Conservation (phyloP, 768 basidiomycete species). For the Leccinum disarticulatum region DNA sequence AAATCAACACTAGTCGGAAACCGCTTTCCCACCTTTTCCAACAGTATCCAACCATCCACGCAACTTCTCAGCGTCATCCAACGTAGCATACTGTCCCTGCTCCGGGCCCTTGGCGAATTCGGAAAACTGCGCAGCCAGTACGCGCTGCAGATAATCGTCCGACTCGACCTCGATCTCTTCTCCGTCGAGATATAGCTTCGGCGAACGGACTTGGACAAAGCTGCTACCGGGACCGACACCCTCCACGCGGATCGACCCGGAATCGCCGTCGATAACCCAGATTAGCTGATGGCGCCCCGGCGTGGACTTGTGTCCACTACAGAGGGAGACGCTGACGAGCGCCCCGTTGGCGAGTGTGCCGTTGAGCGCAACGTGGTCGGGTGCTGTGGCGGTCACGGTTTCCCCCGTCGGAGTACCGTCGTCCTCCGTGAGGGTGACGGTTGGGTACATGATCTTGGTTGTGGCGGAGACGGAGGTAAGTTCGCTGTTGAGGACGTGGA, state of each 20-base stretch:
- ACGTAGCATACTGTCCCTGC: constrained; percentile 5
- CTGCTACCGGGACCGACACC: background rate
- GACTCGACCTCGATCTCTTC: constrained; percentile 5
- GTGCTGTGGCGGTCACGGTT: background rate
- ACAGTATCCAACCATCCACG: constrained; percentile 2
- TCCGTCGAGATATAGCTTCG: constrained; percentile 9
- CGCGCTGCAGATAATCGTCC: background rate
- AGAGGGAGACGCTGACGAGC: constrained; percentile 3
- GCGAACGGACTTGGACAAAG: constrained; percentile 3
- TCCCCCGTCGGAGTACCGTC: constrained; percentile 9
- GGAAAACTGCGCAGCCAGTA: constrained; percentile 6
- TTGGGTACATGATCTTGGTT: constrained; percentile 6
- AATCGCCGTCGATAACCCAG: constrained; percentile 13
- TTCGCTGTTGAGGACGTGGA: constrained; percentile 8
- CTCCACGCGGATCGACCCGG: constrained; percentile 10
- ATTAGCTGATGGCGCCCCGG: constrained; percentile 11
- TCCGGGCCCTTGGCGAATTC: constrained; percentile 11
- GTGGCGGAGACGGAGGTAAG: constrained; percentile 4
- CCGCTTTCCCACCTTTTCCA: background rate
- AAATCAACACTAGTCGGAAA: background rate
- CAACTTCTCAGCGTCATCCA: constrained; percentile 12
- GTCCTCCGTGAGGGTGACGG: background rate
- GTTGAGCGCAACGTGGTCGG: constrained; percentile 7
- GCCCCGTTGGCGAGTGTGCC: constrained; percentile 9
- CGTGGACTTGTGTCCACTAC: constrained; percentile 8